phyloP scores from a whole-genome alignment of 2,329 filamentous ascomycete genomes.

The Colletotrichum tamarilloi region DNA sequence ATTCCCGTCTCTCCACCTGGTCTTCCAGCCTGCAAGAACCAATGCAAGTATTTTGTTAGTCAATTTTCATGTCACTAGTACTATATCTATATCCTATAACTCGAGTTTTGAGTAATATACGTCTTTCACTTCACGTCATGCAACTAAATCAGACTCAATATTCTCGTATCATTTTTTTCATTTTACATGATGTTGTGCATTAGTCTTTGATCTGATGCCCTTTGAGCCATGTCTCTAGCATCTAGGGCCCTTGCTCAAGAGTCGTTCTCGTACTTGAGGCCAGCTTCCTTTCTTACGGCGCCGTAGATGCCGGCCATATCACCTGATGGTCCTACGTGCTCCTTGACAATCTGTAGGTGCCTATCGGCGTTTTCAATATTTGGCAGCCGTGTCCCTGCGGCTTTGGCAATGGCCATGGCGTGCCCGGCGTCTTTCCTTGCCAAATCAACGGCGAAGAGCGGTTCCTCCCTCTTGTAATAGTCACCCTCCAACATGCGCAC shows the following conservation, averaged over 20 bases:
- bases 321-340: conserved; percentile 74
- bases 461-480: conserved; percentile 80
- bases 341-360: conserved; percentile 77
- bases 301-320: conserved; percentile 90
- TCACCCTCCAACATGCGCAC: conserved; percentile 79
- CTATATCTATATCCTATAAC: not conserved
- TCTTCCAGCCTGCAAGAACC: not conserved
- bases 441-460: conserved; percentile 85
- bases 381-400: conserved; percentile 70
- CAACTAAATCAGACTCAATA: not conserved
- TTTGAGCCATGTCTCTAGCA: too few species aligned
- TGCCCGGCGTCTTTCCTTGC: conserved; percentile 86
- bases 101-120: not conserved
- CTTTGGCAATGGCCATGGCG: conserved; percentile 74
- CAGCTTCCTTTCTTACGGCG: conserved; percentile 78
- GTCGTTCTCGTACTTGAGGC: conserved; percentile 79
- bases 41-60: too few species aligned
- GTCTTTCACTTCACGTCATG: not conserved
- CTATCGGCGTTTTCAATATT: conserved; percentile 75
- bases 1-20: not conserved
- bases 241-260: not conserved
- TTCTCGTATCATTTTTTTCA: not conserved
- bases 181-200: not conserved
- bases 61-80: not conserved
- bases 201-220: too few species aligned